Evolutionary conservation across 257 asterid species (phyloP).

Genomic region (Nyctanthes arbortristis): DNA sequence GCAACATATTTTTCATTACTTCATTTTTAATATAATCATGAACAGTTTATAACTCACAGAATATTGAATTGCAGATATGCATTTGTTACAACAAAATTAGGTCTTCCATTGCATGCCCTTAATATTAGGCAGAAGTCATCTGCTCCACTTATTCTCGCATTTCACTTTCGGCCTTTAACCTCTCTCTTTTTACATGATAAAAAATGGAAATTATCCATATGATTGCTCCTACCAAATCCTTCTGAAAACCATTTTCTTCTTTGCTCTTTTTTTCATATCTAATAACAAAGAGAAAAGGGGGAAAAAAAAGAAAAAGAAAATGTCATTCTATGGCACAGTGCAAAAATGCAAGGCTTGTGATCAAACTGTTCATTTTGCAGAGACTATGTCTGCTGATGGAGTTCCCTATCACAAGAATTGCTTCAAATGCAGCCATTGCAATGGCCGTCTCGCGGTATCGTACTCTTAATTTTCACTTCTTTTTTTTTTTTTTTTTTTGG

Average conservation of each 20-base stretch:
- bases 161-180: slow-evolving; percentile 17
- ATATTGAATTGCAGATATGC: no score
- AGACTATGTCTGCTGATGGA: slow-evolving; percentile 65
- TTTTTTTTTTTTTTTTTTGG: no score
- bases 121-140: slow-evolving; percentile 24
- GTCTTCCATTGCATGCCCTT: slow-evolving; percentile 34
- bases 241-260: neutral
- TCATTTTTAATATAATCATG: no score
- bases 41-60: no score
- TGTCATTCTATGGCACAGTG: slow-evolving; percentile 31
- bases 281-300: neutral
- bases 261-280: neutral
- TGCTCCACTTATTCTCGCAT: slow-evolving; percentile 22
- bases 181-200: no score
- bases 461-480: neutral
- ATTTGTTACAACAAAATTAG: slow-evolving; percentile 12
- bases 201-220: no score
- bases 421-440: slow-evolving; percentile 65
- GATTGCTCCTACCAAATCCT: slow-evolving; percentile 3
- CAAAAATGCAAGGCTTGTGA: slow-evolving; percentile 67
- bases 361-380: slow-evolving; percentile 58
- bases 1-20: no score
- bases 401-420: slow-evolving; percentile 57
- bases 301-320: slow-evolving; percentile 4
- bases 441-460: slow-evolving; percentile 58